A percentile compares a stretch with the other conserved stretches of the same genome.
Evolutionary conservation across 2,329 filamentous ascomycete genomes (phyloP).

Genomic region (Aspergillus alliaceus): DNA sequence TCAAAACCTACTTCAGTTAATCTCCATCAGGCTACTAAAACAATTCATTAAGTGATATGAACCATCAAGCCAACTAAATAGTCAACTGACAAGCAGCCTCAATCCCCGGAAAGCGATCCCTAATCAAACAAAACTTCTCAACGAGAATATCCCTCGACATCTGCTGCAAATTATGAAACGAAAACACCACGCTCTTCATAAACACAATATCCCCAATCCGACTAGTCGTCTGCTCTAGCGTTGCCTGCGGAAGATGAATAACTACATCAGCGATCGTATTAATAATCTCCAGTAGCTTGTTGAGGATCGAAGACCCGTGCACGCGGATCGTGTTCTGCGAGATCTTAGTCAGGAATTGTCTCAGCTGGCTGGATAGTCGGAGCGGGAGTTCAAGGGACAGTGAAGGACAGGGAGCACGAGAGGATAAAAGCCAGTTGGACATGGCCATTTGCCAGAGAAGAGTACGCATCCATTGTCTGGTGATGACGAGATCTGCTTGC

Average conservation of each 20-base stretch:
- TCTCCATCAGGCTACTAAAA: neutral
- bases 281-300: conserved; percentile 62
- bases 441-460: conserved; percentile 53
- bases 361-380: conserved; percentile 45
- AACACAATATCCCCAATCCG: conserved; percentile 57
- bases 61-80: neutral
- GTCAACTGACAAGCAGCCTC: conserved; percentile 20
- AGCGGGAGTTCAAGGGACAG: conserved; percentile 49
- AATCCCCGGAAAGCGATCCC: conserved; percentile 20
- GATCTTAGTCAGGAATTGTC: conserved; percentile 43
- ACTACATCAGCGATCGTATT: conserved; percentile 61
- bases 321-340: conserved; percentile 51
- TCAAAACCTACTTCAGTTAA: neutral
- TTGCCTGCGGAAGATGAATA: conserved; percentile 51
- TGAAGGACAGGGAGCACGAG: conserved; percentile 23
- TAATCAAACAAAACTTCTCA: conserved; percentile 41
- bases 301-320: conserved; percentile 57
- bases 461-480: conserved; percentile 51
- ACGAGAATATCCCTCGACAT: conserved; percentile 47
- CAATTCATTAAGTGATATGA: neutral
- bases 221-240: conserved; percentile 47
- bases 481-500: conserved; percentile 52
- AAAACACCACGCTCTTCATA: conserved; percentile 52
- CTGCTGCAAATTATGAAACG: conserved; percentile 50
- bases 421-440: conserved; percentile 48